Conservation (phyloP, 306 rosid genomes). For the Prunus salicina region DNA sequence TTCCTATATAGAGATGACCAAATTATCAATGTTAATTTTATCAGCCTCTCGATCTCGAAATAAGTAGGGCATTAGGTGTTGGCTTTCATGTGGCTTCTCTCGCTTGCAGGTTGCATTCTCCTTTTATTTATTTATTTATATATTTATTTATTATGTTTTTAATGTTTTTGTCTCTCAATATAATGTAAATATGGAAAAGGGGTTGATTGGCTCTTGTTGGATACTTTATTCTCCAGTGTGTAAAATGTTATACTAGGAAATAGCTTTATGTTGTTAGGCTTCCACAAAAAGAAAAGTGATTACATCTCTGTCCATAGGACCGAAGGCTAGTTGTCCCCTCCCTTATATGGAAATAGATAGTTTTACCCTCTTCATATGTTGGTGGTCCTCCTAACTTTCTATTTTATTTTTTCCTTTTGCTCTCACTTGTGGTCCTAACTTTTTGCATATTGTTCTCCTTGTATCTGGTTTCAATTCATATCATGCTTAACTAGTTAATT, state of each 20-base stretch:
- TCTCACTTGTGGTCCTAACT: neutral
- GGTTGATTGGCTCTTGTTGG: conserved; percentile 1
- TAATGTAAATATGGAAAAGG: neutral
- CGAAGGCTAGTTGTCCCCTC: neutral
- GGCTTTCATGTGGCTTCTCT: neutral
- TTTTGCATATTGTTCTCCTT: neutral
- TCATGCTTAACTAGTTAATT: too few species aligned
- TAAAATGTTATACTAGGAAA: neutral
- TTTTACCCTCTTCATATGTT: neutral
- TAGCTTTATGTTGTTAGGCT: neutral
- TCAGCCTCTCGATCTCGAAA: neutral
- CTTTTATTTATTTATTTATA: too few species aligned
- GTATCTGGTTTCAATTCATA: too few species aligned
- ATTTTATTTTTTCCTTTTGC: neutral
- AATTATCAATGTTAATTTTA: neutral
- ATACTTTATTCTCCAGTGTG: neutral
- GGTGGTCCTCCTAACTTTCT: neutral
- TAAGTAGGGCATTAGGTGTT: neutral
- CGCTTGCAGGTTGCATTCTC: too few species aligned
- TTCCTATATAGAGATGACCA: neutral
- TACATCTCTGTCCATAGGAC: neutral
- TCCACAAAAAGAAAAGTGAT: neutral
- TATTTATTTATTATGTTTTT: too few species aligned
- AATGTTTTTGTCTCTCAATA: neutral
- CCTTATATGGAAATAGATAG: neutral